Percentiles rank a stretch among this genome's conserved stretches.
phyloP scores from a whole-genome alignment of 306 rosid genomes.

The Vigna trinervia region DNA sequence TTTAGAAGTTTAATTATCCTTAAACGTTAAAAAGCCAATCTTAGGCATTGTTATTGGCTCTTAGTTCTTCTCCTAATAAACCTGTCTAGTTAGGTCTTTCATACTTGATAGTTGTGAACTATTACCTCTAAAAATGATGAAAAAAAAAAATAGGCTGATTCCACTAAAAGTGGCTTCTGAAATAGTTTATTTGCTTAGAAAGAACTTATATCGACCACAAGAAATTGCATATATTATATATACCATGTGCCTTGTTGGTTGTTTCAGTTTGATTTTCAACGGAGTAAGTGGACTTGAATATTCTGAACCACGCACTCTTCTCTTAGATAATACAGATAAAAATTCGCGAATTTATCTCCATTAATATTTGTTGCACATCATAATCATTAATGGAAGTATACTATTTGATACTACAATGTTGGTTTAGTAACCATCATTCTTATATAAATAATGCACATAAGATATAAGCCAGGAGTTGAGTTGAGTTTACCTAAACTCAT shows the following conservation, averaged over 20 bases:
- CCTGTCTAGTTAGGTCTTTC: conserved; percentile 26
- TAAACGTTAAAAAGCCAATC: neutral
- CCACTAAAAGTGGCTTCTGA: conserved; percentile 46
- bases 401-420: neutral
- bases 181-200: conserved; percentile 38
- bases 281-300: conserved; percentile 36
- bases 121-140: conserved; percentile 43
- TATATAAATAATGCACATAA: neutral
- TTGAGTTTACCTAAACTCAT: too few relatives aligned
- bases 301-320: conserved; percentile 23
- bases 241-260: conserved; percentile 29
- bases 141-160: conserved; percentile 31
- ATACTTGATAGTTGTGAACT: neutral
- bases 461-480: too few relatives aligned
- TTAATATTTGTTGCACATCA: neutral
- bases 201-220: conserved; percentile 34
- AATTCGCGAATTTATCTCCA: conserved; percentile 11
- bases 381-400: neutral
- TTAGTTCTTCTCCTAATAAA: neutral
- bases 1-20: conserved; percentile 12
- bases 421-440: neutral
- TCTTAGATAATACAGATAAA: neutral
- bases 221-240: neutral
- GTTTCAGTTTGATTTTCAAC: conserved; percentile 43
- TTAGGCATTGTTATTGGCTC: too few relatives aligned